These are phyloP conservation scores for Boletus eberwhitei DNA, from an alignment of 768 basidiomycete species.

Conservation along the genomic window DNA sequence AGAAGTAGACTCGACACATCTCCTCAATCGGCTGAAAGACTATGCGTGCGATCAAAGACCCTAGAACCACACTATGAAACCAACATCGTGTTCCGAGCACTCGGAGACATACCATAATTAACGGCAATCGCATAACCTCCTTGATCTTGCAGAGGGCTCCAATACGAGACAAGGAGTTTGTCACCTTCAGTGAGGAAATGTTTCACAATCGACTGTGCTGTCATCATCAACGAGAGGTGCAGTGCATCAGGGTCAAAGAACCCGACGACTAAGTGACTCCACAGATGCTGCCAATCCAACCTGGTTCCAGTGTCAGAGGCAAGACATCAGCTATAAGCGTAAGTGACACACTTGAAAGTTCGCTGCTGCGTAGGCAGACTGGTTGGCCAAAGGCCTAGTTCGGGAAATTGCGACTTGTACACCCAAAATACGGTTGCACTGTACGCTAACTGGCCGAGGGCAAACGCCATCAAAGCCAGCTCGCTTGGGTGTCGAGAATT, in stretches of 20 bases:
- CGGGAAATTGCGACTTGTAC: conserved; percentile 49
- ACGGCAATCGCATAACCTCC: conserved; percentile 94
- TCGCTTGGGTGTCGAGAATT: conserved; percentile 32
- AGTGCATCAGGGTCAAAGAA: conserved; percentile 50
- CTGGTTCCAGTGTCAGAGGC: not conserved
- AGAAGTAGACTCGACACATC: conserved; percentile 85
- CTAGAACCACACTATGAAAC: conserved; percentile 37
- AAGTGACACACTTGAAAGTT: conserved; percentile 17
- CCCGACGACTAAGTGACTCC: conserved; percentile 7
- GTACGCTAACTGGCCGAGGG: conserved; percentile 79
- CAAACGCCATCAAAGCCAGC: conserved; percentile 77
- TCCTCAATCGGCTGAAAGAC: conserved; percentile 96
- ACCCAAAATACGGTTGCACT: conserved; percentile 51
- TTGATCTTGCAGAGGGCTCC: conserved; percentile 83
- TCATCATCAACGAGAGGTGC: conserved; percentile 76
- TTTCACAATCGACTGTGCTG: conserved; percentile 85
- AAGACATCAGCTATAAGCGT: not conserved
- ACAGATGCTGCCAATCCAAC: conserved; percentile 1
- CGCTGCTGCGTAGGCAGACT: conserved; percentile 17
- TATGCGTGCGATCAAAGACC: conserved; percentile 89
- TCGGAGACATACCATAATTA: conserved; percentile 73
- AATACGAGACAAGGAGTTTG: conserved; percentile 80
- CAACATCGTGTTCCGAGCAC: not conserved
- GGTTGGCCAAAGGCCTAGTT: conserved; percentile 33
- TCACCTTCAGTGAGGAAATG: conserved; percentile 96